Conservation (phyloP, 2,329 filamentous ascomycete species). For the Paradendryphiella salina region DNA sequence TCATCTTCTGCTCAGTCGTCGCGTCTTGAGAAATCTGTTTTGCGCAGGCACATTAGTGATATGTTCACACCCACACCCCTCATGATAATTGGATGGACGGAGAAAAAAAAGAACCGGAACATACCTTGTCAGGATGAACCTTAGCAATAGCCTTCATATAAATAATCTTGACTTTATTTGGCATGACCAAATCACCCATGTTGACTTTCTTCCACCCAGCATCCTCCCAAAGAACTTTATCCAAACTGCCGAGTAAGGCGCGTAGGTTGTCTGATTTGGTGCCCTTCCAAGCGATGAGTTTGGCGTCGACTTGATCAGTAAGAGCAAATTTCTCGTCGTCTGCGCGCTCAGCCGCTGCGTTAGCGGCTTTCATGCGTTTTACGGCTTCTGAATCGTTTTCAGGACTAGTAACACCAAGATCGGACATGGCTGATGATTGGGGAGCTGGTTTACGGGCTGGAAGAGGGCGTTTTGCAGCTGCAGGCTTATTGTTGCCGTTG, state of each 20-base stretch:
- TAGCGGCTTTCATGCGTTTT: slow-evolving; percentile 76
- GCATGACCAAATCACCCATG: slow-evolving; percentile 88
- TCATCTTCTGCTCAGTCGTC: slow-evolving; percentile 70
- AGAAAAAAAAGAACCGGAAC: not conserved
- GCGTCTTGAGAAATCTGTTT: slow-evolving; percentile 61
- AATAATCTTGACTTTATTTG: slow-evolving; percentile 92
- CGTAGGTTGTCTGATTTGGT: slow-evolving; percentile 92
- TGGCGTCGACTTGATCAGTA: slow-evolving; percentile 80
- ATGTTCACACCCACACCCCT: too few relatives aligned
- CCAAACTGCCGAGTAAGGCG: slow-evolving; percentile 82
- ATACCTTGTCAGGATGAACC: slow-evolving; percentile 97
- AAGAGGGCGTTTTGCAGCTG: slow-evolving; percentile 31
- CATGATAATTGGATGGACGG: too few relatives aligned
- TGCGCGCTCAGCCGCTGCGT: slow-evolving; percentile 79
- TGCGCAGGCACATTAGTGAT: slow-evolving; percentile 16
- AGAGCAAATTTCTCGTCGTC: slow-evolving; percentile 94
- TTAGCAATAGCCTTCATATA: slow-evolving; percentile 99
- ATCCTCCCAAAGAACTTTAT: slow-evolving; percentile 86
- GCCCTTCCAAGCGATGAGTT: slow-evolving; percentile 78
- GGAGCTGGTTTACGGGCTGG: slow-evolving; percentile 34
- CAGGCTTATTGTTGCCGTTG: slow-evolving; percentile 37
- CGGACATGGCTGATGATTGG: slow-evolving; percentile 49
- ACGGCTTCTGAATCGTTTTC: slow-evolving; percentile 73
- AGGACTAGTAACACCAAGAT: slow-evolving; percentile 46
- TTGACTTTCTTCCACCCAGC: slow-evolving; percentile 97